Base-by-base conservation (phyloP, 2,329 filamentous ascomycete species). In the Claviceps digitariae region DNA sequence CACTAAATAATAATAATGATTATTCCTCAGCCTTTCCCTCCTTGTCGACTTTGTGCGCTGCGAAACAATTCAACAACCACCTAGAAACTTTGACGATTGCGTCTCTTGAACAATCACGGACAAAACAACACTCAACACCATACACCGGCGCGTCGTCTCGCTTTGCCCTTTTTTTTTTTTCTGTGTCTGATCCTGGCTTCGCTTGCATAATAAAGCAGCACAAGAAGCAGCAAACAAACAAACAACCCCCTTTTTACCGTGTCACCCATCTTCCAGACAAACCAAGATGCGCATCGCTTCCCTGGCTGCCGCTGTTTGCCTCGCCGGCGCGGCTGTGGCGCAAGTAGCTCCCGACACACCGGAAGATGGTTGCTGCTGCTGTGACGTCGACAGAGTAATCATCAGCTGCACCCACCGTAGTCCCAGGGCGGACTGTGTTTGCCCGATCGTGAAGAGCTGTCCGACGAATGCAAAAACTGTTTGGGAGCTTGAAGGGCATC, bases 341-440 rank as follows among this genome's bases (percentile, higher is more conserved):
- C 44, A 51, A 17, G 51, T 52, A 6, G 21, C 53, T n/a, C 15
- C 21, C 12, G 31, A 36, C 20, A n/a, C 48, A 31, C 36, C 58
- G n/a, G 55, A 31, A 17, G 38, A 59, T 38, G 52, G 54, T 10
- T 69, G 66, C 62, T 69, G 66, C 61, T 69, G 66, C 62, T 69
- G 67, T 57, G 61, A 68, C 48, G 55, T 62, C 13, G 55, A 55
- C 9, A 49, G 52, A 7, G 46, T 44, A 7, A 58, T 55, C 50
- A 64, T 66, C 23, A 55, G 58, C 51, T 69, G 66, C 57, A 55
- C 53, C n/a, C 41, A 49, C 12, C 21, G 48, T 17, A 56, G 57
- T 46, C 13, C 54, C 9, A 51, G 54, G 27, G 34, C 52, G 21
- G 58, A 62, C 9, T 69, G 66, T 56, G 36, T 62, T 50, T 69